A percentile compares a stretch with the other conserved stretches of the same genome.
These are phyloP conservation scores for Rosa hybrid DNA, from an alignment of 331 rosid genomes.

Conservation along the genomic window DNA sequence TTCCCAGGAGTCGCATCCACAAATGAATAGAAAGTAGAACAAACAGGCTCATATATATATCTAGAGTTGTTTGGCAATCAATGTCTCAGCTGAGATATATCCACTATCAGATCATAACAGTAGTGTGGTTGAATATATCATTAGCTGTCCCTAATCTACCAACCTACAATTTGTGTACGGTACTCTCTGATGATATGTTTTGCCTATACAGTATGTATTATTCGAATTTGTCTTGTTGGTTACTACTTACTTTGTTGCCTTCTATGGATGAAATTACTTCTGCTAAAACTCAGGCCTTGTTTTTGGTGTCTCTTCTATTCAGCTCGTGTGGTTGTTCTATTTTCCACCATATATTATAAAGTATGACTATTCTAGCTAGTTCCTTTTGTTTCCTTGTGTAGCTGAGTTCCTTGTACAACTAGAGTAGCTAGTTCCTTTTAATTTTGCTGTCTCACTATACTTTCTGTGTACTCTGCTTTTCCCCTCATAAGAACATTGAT, in stretches of 20 bases:
- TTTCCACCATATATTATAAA: not conserved
- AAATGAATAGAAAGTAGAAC: not conserved
- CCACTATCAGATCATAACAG: not conserved
- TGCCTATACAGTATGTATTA: not conserved
- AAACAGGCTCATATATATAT: not conserved
- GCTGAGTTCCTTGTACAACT: not conserved
- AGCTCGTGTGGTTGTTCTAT: no score
- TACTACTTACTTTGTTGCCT: not conserved
- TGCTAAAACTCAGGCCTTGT: not conserved
- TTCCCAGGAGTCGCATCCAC: not conserved
- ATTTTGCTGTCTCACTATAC: not conserved
- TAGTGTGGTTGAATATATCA: not conserved
- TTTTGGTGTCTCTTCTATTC: not conserved
- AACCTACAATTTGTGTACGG: not conserved
- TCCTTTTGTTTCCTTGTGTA: slow-evolving; percentile 2
- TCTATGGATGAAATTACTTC: not conserved
- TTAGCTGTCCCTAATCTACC: not conserved
- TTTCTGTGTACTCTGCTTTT: not conserved
- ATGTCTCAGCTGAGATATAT: not conserved
- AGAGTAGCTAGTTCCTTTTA: not conserved
- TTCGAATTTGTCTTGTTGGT: no score
- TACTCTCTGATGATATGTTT: not conserved
- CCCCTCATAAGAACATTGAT: not conserved
- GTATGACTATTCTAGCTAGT: not conserved
- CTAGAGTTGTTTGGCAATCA: not conserved